Base-by-base conservation (phyloP, 2,329 filamentous ascomycete genomes). In the Fusarium sp. region DNA sequence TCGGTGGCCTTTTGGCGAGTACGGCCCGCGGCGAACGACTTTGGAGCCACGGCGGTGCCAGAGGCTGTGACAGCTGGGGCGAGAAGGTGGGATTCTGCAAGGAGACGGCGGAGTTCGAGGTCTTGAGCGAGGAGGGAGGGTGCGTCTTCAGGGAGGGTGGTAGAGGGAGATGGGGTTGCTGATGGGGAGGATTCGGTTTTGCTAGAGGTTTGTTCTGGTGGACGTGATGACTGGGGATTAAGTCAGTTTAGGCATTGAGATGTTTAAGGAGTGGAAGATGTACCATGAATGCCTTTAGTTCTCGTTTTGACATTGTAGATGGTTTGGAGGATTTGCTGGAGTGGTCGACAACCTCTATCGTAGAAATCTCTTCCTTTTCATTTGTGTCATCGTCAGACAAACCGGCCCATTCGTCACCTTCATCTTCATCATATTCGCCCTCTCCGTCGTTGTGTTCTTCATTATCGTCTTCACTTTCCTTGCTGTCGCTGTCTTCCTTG, bases 21-120 rank as follows among this genome's bases (percentile, higher is more conserved):
- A 68, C 87, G 88, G 49, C 93, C 93, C 4, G 80, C 78, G 27
- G 79, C 72, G 61, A 84, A 84, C 57, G 76, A 74, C 49, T 73
- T 79, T 46, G 75, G 72, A 39, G 72, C 71, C 36, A 77, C 72
- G 39, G 78, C 69, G 14, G 76, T 72, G 38, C 72, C 64, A 46
- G 75, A 73, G 52, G 76, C 71, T 19, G 84, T 71, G 15, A 83
- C 80, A 39, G 83, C 81, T 4, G 74, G 70, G 11, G 70, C 61
- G 53, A 98, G 87, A 58, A 98, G 88, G 76, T 97, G 93, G 0
- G 93, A 97, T 81, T 99, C 95, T 67, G 89, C 84, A 54, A 99
- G 86, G 36, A 99, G 87, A 42, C 93, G 89, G 75, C 97, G 94
- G 13, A 99, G 87, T 35, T 92, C 93, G 49, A 97, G 87, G 75